These are phyloP conservation scores for Luffa aegyptiaca DNA, from an alignment of 306 rosid genomes.

Conservation along the genomic window DNA sequence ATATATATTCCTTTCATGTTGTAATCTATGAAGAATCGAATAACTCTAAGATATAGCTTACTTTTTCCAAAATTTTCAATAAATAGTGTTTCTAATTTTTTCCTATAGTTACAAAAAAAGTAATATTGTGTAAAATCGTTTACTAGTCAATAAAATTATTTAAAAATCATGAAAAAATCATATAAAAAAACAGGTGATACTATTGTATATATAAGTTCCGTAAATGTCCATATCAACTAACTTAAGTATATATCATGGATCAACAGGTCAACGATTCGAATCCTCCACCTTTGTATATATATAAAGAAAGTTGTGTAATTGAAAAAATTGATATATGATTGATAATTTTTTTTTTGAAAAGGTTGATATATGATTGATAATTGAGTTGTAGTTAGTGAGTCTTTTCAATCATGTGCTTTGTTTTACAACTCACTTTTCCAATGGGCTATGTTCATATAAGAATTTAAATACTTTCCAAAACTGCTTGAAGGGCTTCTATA, in stretches of 20 bases:
- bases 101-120: too few relatives aligned
- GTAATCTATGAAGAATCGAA: background rate
- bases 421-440: background rate
- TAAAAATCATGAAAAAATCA: too few relatives aligned
- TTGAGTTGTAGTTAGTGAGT: background rate
- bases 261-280: too few relatives aligned
- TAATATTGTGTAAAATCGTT: too few relatives aligned
- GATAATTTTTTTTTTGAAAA: background rate
- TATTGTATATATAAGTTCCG: too few relatives aligned
- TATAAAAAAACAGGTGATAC: too few relatives aligned
- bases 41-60: background rate
- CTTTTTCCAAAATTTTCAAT: background rate
- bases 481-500: background rate
- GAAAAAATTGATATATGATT: background rate
- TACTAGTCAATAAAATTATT: too few relatives aligned
- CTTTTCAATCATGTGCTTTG: background rate
- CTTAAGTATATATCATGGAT: too few relatives aligned
- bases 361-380: background rate
- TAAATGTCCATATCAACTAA: too few relatives aligned
- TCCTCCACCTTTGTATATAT: too few relatives aligned
- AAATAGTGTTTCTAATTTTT: background rate
- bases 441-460: background rate
- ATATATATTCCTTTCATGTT: background rate
- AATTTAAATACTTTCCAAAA: too few relatives aligned
- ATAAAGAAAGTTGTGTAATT: background rate